Percentiles rank a stretch among this genome's conserved stretches.
These are phyloP conservation scores for Trichoderma polysporum DNA, from an alignment of 2,329 filamentous ascomycete species.

Conservation along the genomic window DNA sequence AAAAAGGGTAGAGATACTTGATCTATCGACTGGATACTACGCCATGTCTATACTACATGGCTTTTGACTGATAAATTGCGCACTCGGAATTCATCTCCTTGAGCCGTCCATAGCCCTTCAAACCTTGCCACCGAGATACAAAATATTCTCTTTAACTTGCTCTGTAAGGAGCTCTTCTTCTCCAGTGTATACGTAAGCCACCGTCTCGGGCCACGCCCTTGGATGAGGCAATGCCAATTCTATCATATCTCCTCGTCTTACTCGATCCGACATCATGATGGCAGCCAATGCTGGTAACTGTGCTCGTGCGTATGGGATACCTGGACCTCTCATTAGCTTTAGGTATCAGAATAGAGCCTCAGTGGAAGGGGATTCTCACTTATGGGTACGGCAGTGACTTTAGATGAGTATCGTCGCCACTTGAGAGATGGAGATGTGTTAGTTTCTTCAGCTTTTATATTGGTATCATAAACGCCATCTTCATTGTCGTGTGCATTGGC, in stretches of 20 bases:
- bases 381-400: slow-evolving; percentile 18
- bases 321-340: slow-evolving; percentile 24
- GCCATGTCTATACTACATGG: background rate
- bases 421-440: background rate
- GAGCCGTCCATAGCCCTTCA: slow-evolving; percentile 24
- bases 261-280: slow-evolving; percentile 54
- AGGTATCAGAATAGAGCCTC: background rate
- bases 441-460: background rate
- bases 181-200: slow-evolving; percentile 56
- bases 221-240: slow-evolving; percentile 60
- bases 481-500: background rate
- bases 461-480: background rate
- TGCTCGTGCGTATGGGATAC: slow-evolving; percentile 34
- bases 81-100: background rate
- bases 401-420: background rate
- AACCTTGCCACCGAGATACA: slow-evolving; percentile 53
- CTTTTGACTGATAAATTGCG: background rate
- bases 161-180: slow-evolving; percentile 44
- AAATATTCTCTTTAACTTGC: slow-evolving; percentile 52
- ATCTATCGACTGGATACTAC: background rate
- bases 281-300: slow-evolving; percentile 54
- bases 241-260: slow-evolving; percentile 52
- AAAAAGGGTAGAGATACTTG: background rate
- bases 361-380: slow-evolving; percentile 13
- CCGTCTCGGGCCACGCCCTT: slow-evolving; percentile 54